Evolutionary conservation across 129 eudicot species (phyloP).

Genomic region (Lactuca sativa): DNA sequence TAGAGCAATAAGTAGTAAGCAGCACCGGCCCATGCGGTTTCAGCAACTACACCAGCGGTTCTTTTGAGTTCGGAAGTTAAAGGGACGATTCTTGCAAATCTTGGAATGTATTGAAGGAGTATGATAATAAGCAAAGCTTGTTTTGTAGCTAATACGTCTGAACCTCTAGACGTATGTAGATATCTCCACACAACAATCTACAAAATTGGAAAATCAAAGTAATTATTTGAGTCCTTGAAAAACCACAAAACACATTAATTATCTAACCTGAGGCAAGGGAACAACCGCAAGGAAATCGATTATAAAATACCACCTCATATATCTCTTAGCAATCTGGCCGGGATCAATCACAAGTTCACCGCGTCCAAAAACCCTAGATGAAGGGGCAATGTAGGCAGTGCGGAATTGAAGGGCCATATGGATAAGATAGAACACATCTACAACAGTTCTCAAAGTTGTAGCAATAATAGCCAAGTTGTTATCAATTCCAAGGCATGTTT

Average conservation of each 20-base stretch:
- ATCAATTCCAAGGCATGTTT: conserved; percentile 67
- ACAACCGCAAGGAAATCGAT: conserved; percentile 83
- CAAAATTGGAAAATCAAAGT: conserved; percentile 12
- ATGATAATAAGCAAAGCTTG: conserved; percentile 69
- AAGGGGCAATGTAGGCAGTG: conserved; percentile 92
- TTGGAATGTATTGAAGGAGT: conserved; percentile 76
- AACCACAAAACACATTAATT: too few relatives aligned
- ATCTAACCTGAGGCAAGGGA: conserved; percentile 86
- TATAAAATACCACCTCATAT: conserved; percentile 68
- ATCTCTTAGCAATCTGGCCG: conserved; percentile 78
- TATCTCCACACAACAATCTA: conserved; percentile 92
- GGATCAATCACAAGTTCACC: conserved; percentile 98
- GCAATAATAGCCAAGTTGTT: conserved; percentile 59
- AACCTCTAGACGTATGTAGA: conserved; percentile 70
- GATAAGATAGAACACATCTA: conserved; percentile 78
- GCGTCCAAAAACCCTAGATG: conserved; percentile 93
- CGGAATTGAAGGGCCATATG: conserved; percentile 91
- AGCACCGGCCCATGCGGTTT: conserved; percentile 98
- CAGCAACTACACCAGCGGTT: conserved; percentile 89
- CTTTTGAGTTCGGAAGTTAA: conserved; percentile 81
- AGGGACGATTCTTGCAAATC: conserved; percentile 69
- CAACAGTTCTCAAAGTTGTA: conserved; percentile 73
- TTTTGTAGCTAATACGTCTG: conserved; percentile 77
- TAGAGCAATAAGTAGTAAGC: conserved; percentile 73
- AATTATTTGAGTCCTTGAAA: too few relatives aligned